A percentile compares a stretch with the other conserved stretches of the same genome.
phyloP scores from a whole-genome alignment of 768 basidiomycete species.

The Termitomyces sp. region DNA sequence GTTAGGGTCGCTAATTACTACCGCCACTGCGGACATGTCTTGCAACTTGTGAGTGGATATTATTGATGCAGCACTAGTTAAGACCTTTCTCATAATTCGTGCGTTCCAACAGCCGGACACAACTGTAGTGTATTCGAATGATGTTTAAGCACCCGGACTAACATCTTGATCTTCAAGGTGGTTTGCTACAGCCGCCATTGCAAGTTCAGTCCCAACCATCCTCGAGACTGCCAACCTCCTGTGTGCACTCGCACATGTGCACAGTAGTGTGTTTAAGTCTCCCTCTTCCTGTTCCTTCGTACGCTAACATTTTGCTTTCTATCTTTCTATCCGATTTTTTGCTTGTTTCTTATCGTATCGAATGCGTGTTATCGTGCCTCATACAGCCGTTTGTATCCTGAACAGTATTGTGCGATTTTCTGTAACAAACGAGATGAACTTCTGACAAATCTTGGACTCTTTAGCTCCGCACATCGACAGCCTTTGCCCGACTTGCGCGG shows the following conservation, averaged over 20 bases:
- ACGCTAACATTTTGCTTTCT: background rate
- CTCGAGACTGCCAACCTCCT: constrained; percentile 33
- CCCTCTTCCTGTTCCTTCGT: no score
- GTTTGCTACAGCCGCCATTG: constrained; percentile 29
- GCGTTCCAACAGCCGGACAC: background rate
- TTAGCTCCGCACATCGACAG: constrained; percentile 38
- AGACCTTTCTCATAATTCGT: background rate
- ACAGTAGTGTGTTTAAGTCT: constrained; percentile 34
- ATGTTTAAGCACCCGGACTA: background rate
- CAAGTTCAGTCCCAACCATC: constrained; percentile 48
- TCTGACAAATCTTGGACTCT: background rate
- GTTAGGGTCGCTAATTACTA: constrained; percentile 10
- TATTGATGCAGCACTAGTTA: background rate
- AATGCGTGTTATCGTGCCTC: background rate
- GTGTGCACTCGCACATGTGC: constrained; percentile 32
- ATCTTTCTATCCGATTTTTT: background rate
- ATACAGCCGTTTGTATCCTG: constrained; percentile 35
- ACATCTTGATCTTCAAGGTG: background rate
- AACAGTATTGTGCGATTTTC: constrained; percentile 37
- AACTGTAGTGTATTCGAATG: background rate
- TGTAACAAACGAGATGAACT: background rate
- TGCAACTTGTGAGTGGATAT: constrained; percentile 5
- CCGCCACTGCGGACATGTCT: constrained; percentile 7
- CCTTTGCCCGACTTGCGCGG: constrained; percentile 33
- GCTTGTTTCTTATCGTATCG: background rate